Evolutionary conservation across 805 yeast genomes (phyloP), one percentile per base, ranked within the genome.

Genomic region (Teunomyces cretensis): DNA sequence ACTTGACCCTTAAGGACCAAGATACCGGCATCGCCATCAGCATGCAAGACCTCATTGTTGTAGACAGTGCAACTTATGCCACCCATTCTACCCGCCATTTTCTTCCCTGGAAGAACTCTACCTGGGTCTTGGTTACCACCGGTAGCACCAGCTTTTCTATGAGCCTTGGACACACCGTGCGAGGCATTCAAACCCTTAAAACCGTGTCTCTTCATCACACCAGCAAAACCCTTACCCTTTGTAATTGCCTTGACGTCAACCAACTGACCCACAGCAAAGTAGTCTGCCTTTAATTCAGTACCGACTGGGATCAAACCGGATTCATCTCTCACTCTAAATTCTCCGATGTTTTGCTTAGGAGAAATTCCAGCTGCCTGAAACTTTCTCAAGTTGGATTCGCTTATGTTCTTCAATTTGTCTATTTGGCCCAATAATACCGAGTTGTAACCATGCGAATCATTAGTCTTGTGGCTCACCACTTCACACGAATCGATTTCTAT

Each of bases 71-170:
- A 78, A 55, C 73, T 75, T 44, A 79, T 75, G 50, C 80, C 84
- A 54, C 99, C 99, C 94, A 91, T 85, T 66, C 88, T 87, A 53
- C 99, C 99, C 30, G 98, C 96, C 99, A 94, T 92, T 70, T 90
- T 92, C 72, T 88, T 91, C 17, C 97, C 98, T 12, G 97, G 98
- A 50, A 90, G 74, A 43, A 90, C 88, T 74, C 99, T 86, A 60
- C 96, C 97, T 11, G 99, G 99, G 50, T 88, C 86, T 54, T 94
- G 96, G 60, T 88, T 87, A 65, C 85, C 89, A 80, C 99, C 99
- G 57, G 86, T 90, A 27, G 97, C 91, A 79, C 99, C 99, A 58
- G 96, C 96, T 46, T 90, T 83, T 78, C 99, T 86, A 65, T 94
- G 98, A 30, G 92, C 85, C 41, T 79, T 74, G 24, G 99, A 88